Evolutionary conservation across 78 protist genomes (phyloP).

Genomic region (Dictyostelium intermedium): DNA sequence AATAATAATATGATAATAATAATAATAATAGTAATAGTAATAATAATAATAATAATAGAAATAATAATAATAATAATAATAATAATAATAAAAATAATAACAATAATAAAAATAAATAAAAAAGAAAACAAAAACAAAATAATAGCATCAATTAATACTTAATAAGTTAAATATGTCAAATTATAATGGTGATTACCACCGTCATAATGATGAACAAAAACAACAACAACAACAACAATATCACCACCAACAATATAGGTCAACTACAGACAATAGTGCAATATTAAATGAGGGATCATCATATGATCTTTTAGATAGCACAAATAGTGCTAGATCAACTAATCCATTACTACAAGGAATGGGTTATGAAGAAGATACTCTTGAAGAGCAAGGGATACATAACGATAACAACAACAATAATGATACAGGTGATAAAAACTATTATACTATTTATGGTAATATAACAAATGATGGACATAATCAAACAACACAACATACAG

Average conservation of each 20-base stretch:
- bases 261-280: neutral
- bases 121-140: too few species aligned
- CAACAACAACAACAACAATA: neutral
- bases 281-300: neutral
- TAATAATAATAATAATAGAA: neutral
- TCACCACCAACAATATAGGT: neutral
- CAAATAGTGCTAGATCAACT: neutral
- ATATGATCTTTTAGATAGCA: neutral
- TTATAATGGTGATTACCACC: neutral
- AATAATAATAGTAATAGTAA: too few species aligned
- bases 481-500: neutral
- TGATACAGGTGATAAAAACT: neutral
- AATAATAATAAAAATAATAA: too few species aligned
- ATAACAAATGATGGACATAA: neutral
- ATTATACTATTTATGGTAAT: neutral
- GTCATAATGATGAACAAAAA: neutral
- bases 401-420: neutral
- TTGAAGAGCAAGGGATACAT: neutral
- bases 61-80: neutral
- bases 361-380: slow-evolving; percentile 17
- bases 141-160: too few species aligned
- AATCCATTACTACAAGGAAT: slow-evolving; percentile 43
- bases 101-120: too few species aligned
- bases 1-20: too few species aligned
- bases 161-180: neutral